Base-by-base conservation (phyloP, 768 basidiomycete genomes). In the Glaciozyma antarctica region DNA sequence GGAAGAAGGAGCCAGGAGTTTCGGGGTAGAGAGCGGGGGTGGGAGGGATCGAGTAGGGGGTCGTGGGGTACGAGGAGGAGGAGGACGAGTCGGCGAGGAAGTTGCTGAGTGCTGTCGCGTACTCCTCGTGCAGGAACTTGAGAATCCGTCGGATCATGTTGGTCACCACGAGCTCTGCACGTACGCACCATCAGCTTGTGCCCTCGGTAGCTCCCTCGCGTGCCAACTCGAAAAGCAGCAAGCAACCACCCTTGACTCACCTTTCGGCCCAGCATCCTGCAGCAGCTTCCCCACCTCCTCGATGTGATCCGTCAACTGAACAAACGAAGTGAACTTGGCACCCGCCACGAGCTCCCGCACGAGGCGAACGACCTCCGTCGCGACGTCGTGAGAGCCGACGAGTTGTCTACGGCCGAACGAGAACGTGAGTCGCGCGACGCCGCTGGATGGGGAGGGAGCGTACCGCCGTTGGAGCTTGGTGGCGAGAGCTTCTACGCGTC, bases 41-140 rank as follows among this genome's bases (percentile, higher is more conserved):
- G 15, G 59, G 47, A 12, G 67, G 64, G 32, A 58, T 34, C 22
- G 57, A 49, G 32, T 51, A 19, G 16, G 57, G 47, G 22, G 69
- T 68, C 2, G 62, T 43, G n/a, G 61, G 62, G 5, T 57, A 24
- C 26, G 62, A 63, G 10, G 53, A 57, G n/a, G 66, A 59, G 24
- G 65, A 61, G n/a, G 48, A 13, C 21, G 58, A 49, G 24, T 38
- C 28, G 61, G 58, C 57, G 55, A 69, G 68, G 52, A 66, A 66
- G 52, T 67, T 64, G n/a, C 64, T 44, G 19, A 81, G 84, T 2
- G 90, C 90, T 6, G 92, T 88, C 66, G 87, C 81, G 76, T 91
- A 93, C 75, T 99, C 95, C 77, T 99, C 95, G 58, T 91, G 84
- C 63, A 99, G 87, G 73, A 95, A 88, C 75, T 93, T 90, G 32